Evolutionary conservation across 192 early-diverging fungal species (phyloP), one percentile per base, ranked within the genome.

Genomic region (Coemansia sp.): DNA sequence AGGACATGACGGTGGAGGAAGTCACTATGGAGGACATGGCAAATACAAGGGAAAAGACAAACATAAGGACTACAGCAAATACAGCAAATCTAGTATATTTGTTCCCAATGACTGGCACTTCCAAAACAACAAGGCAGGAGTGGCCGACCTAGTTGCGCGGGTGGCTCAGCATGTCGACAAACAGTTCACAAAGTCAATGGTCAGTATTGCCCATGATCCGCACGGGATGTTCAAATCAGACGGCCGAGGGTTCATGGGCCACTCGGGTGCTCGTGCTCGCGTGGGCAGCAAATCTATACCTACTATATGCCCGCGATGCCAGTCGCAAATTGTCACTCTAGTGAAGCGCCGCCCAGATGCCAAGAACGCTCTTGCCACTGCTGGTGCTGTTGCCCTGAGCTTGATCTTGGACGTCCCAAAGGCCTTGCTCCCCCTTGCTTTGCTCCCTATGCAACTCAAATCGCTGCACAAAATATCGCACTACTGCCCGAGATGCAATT

Each of bases 381-480:
- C 71, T 2, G 75, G 70, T 20, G 74, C 75, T 2, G 61, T 75
- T 12, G 71, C 75, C n/a, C 67, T 72, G 42, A 72, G 74, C 7
- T 10, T 82, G 42, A 27, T 73, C 10, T 65, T 73, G 15, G 70
- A 77, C 20, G 51, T 73, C 3, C 79, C 79, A 36, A 47, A 65
- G 29, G 71, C 75, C 0, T 38, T 77, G 59, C 68, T 77, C 18
- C 79, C 79, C 4, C 51, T 82, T 41, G 75, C 79, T 7, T 52
- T 76, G 67, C 59, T 82, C 46, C 79, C 79, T 4, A 68, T 82
- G 67, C 79, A 82, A 66, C 55, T 82, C 60, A 77, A 65, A 42
- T 67, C 75, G 36, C 65, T 82, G 60, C 66, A 82, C 13, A 65
- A 72, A 5, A 66, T 66, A 41, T 47, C 74, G 13, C 79, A 82